Conservation (phyloP, 1,284 basidiomycete genomes). For the Pascua guehoae region DNA sequence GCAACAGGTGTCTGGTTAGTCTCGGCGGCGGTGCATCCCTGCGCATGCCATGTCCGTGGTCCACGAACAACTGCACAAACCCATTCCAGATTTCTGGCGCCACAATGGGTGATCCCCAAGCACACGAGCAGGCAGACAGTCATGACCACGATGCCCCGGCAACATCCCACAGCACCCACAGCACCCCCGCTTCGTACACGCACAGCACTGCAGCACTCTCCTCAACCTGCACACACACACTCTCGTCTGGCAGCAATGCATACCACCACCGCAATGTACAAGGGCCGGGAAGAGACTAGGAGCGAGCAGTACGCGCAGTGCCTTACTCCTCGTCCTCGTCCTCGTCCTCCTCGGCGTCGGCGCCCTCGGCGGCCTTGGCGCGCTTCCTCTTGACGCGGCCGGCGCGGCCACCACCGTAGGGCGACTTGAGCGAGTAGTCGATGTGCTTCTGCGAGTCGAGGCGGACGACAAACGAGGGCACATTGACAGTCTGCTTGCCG, state of each 20-base stretch:
- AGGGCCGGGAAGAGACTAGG: constrained; percentile 13
- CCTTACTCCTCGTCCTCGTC: constrained; percentile 67
- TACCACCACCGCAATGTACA: constrained; percentile 25
- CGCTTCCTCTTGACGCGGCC: constrained; percentile 99
- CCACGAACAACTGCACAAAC: too few relatives aligned
- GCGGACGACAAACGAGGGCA: constrained; percentile 97
- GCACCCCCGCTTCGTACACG: too few relatives aligned
- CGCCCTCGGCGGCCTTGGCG: constrained; percentile 84
- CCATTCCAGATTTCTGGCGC: too few relatives aligned
- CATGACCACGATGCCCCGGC: too few relatives aligned
- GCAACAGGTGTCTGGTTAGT: too few relatives aligned
- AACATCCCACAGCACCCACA: too few relatives aligned
- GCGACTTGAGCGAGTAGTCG: constrained; percentile 96
- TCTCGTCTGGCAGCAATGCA: constrained; percentile 19
- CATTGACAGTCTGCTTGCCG: constrained; percentile 99
- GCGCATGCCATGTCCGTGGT: too few relatives aligned
- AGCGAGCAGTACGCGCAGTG: not conserved
- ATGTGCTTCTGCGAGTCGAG: constrained; percentile 98
- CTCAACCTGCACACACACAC: not conserved
- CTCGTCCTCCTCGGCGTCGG: constrained; percentile 79
- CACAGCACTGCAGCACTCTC: too few relatives aligned
- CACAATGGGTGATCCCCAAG: too few relatives aligned
- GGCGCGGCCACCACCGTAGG: constrained; percentile 93
- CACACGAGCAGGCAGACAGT: too few relatives aligned
- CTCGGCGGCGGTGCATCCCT: too few relatives aligned